A percentile compares a stretch with the other conserved stretches of the same genome.
These are phyloP conservation scores for Letharia columbiana DNA, from an alignment of 495 filamentous ascomycete species.

Conservation along the genomic window DNA sequence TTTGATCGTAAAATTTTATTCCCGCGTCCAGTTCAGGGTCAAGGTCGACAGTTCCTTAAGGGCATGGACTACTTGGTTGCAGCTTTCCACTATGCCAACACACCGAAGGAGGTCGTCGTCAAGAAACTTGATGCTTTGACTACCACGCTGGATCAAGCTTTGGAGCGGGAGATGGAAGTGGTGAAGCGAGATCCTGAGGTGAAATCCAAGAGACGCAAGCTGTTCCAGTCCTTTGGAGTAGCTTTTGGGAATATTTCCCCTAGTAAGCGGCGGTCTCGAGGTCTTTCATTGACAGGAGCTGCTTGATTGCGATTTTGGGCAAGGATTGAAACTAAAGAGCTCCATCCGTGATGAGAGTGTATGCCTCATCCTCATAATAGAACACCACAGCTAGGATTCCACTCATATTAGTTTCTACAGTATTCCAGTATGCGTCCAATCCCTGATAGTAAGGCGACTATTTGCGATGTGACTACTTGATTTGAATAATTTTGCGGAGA, in stretches of 20 bases:
- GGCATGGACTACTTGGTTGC: background rate
- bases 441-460: too few relatives aligned
- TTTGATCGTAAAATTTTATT: constrained; percentile 2
- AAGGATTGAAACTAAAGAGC: too few relatives aligned
- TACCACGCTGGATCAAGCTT: background rate
- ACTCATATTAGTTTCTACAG: too few relatives aligned
- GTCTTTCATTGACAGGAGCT: too few relatives aligned
- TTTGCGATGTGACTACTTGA: too few relatives aligned
- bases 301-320: too few relatives aligned
- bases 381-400: too few relatives aligned
- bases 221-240: constrained; percentile 7
- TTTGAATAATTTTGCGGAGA: too few relatives aligned
- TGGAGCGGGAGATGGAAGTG: background rate
- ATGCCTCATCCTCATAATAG: too few relatives aligned
- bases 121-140: constrained; percentile 4
- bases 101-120: background rate
- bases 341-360: too few relatives aligned
- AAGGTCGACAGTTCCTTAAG: constrained; percentile 1
- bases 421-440: too few relatives aligned
- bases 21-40: background rate
- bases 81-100: constrained; percentile 7
- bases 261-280: background rate
- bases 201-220: constrained; percentile 2
- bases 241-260: background rate
- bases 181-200: constrained; percentile 11